Conservation (phyloP, 495 filamentous ascomycete genomes). For the Cetradonia linearis region DNA sequence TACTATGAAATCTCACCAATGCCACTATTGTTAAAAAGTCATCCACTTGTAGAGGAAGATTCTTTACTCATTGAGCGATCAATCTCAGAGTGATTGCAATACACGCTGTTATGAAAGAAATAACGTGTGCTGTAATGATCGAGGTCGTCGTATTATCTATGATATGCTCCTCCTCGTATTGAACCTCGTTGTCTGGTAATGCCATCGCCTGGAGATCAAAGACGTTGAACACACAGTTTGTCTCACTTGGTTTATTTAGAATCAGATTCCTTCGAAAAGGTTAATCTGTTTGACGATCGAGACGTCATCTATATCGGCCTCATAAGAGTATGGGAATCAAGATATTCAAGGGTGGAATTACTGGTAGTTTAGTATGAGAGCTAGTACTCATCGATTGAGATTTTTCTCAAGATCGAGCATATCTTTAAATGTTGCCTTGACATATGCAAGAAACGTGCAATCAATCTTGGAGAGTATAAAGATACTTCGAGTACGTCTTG, state of each 20-base stretch:
- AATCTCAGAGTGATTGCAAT: background rate
- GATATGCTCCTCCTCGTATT: background rate
- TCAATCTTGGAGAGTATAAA: too few relatives aligned
- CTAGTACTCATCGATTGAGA: background rate
- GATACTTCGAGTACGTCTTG: too few relatives aligned
- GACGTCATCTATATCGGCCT: too few relatives aligned
- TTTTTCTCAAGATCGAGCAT: background rate
- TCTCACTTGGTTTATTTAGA: background rate
- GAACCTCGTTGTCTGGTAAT: background rate
- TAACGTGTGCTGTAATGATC: background rate
- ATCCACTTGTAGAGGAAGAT: background rate
- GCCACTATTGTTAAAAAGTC: background rate
- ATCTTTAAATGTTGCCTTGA: too few relatives aligned
- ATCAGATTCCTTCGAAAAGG: background rate
- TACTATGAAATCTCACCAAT: background rate
- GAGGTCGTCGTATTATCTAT: background rate
- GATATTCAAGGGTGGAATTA: background rate
- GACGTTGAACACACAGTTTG: background rate
- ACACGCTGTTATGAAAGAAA: background rate
- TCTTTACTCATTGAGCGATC: background rate
- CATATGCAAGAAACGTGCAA: too few relatives aligned
- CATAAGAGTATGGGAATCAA: too few relatives aligned
- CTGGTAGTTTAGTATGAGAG: background rate
- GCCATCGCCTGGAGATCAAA: background rate
- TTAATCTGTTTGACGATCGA: too few relatives aligned